Evolutionary conservation across 2,329 filamentous ascomycete genomes (phyloP), one percentile per base, ranked within the genome.

Genomic region (Paecilomyces dactylethromorphus): DNA sequence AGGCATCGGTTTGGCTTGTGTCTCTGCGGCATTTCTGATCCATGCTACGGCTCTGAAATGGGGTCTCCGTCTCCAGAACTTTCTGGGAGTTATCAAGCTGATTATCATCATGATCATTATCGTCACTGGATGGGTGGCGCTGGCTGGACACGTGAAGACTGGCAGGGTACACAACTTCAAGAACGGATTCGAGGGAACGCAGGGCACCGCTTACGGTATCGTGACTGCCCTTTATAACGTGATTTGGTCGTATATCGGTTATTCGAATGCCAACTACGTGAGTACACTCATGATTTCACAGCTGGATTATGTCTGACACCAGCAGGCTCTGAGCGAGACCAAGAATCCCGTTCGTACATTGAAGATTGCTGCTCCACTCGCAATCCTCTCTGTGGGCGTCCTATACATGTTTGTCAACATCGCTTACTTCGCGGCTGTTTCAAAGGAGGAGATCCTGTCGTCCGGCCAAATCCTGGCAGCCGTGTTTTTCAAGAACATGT

Each of bases 241-340:
- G 57, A 80, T 84, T 31, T 87, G 85, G 68, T 83, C 83, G 0
- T 87, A 86, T 56, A 75, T 79, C 3, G 85, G 85, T 1, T 87
- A 82, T 63, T 77, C 80, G 6, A 87, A 87, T 66, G 82, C 84
- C 0, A 87, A 87, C 72, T 87, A 87, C 69, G 79, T 81, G 61
- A 69, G 78, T 66, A 39, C 22, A 39, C 22, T 12, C 45, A 4
- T 26, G 21, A 13, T 10, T 26, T 5, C 21, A 7, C 6, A 21
- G 50, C 24, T 52, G 22, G 12, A 26, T 29, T 51, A 1, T n/a
- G 15, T 49, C 39, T 73, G 61, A 67, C 45, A 6, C 8, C 45
- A 6, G 18, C 56, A 78, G 70, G 67, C 74, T 13, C 71, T 86
- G 61, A 82, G 78, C 56, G 82, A 85, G 70, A 82, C 84, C 24